phyloP scores from a whole-genome alignment of 768 basidiomycete species.

The Leccinum imitatum region DNA sequence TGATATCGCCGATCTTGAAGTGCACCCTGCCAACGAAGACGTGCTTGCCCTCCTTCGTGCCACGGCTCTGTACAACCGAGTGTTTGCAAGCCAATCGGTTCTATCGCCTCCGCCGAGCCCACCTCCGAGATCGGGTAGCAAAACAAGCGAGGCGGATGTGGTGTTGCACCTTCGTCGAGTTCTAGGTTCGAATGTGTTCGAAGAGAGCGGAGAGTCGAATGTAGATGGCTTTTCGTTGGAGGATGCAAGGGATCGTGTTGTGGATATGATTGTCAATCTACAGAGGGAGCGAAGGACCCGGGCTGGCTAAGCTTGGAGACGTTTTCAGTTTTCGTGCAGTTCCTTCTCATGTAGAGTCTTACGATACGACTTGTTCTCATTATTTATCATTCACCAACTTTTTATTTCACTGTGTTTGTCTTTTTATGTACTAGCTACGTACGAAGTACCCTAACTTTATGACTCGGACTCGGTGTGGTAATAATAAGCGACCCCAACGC shows the following conservation, averaged over 20 bases:
- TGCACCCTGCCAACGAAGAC: conserved; percentile 40
- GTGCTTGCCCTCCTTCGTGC: conserved; percentile 57
- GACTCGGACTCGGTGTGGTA: neutral
- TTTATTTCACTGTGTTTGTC: neutral
- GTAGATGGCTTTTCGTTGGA: conserved; percentile 47
- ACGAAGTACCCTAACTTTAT: neutral
- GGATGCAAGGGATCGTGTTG: conserved; percentile 73
- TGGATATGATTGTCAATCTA: conserved; percentile 60
- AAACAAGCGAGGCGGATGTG: conserved; percentile 29
- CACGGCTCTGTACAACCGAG: conserved; percentile 56
- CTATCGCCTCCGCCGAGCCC: conserved; percentile 64
- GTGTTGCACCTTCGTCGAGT: conserved; percentile 50
- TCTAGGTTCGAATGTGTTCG: conserved; percentile 55
- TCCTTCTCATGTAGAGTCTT: neutral
- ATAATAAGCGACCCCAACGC: neutral
- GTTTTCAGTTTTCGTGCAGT: neutral
- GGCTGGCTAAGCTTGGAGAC: conserved; percentile 4
- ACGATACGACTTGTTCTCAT: neutral
- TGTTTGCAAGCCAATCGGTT: conserved; percentile 49
- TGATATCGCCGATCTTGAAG: conserved; percentile 33
- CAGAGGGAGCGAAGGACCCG: conserved; percentile 29
- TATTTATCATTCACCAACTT: neutral
- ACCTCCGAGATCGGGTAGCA: conserved; percentile 24
- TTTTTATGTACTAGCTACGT: conserved; percentile 15
- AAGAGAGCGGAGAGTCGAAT: conserved; percentile 23